Conservation (phyloP, 2,329 filamentous ascomycete species). For the Colletotrichum euphorbiae region DNA sequence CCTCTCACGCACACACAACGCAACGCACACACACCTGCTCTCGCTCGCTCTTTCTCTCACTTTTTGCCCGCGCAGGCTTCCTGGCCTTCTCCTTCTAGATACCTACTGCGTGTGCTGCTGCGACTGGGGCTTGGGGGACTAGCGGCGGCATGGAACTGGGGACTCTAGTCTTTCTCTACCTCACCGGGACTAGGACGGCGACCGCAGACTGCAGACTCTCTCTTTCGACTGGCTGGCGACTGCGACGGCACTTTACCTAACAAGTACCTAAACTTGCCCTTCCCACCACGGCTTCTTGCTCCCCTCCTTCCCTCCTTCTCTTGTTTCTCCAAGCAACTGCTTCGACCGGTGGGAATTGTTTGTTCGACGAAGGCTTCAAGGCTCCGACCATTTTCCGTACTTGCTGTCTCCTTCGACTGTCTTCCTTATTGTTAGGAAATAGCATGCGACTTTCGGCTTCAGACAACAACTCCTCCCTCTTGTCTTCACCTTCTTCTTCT, state of each 20-base stretch:
- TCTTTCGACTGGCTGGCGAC: too few relatives aligned
- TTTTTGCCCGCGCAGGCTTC: conserved; percentile 18
- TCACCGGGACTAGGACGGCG: too few relatives aligned
- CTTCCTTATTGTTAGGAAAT: conserved; percentile 16
- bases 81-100: neutral
- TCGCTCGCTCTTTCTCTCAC: conserved; percentile 16
- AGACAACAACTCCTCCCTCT: conserved; percentile 34
- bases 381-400: conserved; percentile 5
- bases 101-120: conserved; percentile 6
- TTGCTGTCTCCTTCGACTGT: conserved; percentile 17
- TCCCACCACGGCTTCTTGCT: conserved; percentile 32
- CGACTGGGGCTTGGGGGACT: too few relatives aligned
- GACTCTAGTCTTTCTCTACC: too few relatives aligned
- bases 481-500: conserved; percentile 19
- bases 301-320: conserved; percentile 20
- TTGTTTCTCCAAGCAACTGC: conserved; percentile 36
- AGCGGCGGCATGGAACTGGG: too few relatives aligned
- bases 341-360: conserved; percentile 39
- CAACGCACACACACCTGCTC: conserved; percentile 8
- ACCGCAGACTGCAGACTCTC: too few relatives aligned
- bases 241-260: conserved; percentile 35
- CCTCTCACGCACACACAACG: conserved; percentile 7
- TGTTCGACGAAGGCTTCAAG: conserved; percentile 34
- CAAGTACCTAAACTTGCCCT: conserved; percentile 39
- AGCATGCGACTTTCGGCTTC: conserved; percentile 38